Conservation (phyloP, 768 basidiomycete genomes). For the Pulveroboletus sp. region DNA sequence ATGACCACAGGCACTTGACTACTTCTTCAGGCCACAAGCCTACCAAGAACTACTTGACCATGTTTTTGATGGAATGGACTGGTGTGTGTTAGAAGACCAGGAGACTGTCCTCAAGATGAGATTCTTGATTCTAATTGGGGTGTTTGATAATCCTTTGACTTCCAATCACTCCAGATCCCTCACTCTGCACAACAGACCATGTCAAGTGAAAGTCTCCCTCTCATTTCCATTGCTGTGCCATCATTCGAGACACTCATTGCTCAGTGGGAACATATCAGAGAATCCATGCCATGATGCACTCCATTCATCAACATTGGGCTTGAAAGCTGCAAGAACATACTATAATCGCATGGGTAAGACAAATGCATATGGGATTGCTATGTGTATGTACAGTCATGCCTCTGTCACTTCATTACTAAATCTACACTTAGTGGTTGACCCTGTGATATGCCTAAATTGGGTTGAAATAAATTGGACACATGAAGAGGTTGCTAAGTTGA, state of each 20-base stretch:
- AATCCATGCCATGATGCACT: not conserved
- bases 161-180: too few relatives aligned
- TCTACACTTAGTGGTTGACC: not conserved
- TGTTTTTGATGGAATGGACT: not conserved
- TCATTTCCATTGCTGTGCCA: not conserved
- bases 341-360: not conserved
- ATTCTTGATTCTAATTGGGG: not conserved
- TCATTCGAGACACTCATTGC: not conserved
- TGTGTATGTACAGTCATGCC: not conserved
- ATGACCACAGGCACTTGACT: not conserved
- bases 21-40: not conserved
- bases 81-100: not conserved
- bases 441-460: not conserved
- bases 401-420: too few relatives aligned
- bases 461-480: not conserved
- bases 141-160: not conserved
- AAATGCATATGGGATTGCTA: not conserved
- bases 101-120: not conserved
- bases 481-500: too few relatives aligned
- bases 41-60: not conserved
- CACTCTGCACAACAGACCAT: not conserved
- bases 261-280: not conserved
- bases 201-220: not conserved
- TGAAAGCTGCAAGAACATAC: not conserved
- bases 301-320: not conserved